Conservation (phyloP, 1,284 basidiomycete genomes). For the Pseudozyma sp. region DNA sequence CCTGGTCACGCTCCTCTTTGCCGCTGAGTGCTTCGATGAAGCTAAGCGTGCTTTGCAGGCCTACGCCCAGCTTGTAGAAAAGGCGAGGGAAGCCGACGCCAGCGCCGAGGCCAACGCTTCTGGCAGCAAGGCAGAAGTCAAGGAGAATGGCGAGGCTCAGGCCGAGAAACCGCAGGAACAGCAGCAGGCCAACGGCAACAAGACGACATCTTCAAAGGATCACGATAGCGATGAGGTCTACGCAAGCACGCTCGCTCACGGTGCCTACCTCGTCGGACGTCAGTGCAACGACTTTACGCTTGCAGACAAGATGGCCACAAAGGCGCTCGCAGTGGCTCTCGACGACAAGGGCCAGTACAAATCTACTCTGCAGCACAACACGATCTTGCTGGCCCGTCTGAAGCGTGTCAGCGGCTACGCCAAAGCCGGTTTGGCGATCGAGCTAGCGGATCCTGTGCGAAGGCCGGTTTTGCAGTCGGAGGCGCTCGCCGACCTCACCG, state of each 20-base stretch:
- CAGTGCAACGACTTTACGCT: conserved; percentile 48
- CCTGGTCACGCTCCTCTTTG: conserved; percentile 59
- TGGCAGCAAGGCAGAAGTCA: conserved; percentile 12
- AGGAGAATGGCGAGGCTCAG: conserved; percentile 22
- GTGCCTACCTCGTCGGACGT: conserved; percentile 47
- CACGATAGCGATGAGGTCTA: conserved; percentile 53
- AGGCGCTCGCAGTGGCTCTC: conserved; percentile 48
- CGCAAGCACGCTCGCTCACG: conserved; percentile 54
- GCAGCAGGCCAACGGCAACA: conserved; percentile 11
- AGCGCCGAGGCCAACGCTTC: conserved; percentile 20
- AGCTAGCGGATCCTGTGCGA: conserved; percentile 39
- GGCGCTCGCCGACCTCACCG: conserved; percentile 71
- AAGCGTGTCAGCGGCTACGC: conserved; percentile 53
- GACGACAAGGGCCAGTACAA: conserved; percentile 31
- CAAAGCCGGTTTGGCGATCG: conserved; percentile 42
- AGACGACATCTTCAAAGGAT: conserved; percentile 29
- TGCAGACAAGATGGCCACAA: conserved; percentile 52
- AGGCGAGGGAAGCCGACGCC: conserved; percentile 54
- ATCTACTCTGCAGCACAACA: conserved; percentile 18
- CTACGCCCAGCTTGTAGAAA: conserved; percentile 64
- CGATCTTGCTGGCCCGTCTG: conserved; percentile 36
- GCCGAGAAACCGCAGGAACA: conserved; percentile 2
- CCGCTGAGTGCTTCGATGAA: conserved; percentile 64
- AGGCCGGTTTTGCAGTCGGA: conserved; percentile 32
- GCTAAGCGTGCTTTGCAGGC: conserved; percentile 55